Conservation (phyloP, 2,329 filamentous ascomycete genomes). For the Xylariaceae sp. region DNA sequence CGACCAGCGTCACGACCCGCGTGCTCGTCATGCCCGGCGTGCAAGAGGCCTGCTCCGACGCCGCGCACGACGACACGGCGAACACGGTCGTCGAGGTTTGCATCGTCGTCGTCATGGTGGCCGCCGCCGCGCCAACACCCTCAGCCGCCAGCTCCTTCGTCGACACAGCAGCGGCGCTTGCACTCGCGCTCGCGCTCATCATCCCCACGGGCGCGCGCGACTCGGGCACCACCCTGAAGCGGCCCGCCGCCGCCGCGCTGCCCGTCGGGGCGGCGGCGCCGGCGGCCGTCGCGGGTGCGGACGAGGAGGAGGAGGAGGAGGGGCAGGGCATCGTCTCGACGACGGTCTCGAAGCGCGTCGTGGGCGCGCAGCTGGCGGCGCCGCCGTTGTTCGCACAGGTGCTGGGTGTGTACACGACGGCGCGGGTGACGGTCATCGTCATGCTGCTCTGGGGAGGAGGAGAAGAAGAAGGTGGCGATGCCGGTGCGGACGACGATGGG, state of each 20-base stretch:
- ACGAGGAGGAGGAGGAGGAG: slow-evolving; percentile 17
- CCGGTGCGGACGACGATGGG: background rate
- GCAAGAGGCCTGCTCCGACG: slow-evolving; percentile 16
- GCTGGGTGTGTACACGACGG: slow-evolving; percentile 14
- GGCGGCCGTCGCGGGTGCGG: slow-evolving; percentile 6
- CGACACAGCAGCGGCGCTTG: background rate
- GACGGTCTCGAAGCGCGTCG: slow-evolving; percentile 4
- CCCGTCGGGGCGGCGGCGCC: background rate
- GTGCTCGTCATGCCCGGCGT: slow-evolving; percentile 13
- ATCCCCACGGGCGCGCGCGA: background rate
- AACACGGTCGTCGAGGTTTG: slow-evolving; percentile 12
- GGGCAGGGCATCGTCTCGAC: slow-evolving; percentile 13
- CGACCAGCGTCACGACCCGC: slow-evolving; percentile 10
- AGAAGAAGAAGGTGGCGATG: background rate
- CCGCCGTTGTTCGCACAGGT: slow-evolving; percentile 4
- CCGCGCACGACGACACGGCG: slow-evolving; percentile 11
- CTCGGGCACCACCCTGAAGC: background rate
- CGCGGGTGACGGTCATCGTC: slow-evolving; percentile 18
- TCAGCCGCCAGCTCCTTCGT: background rate
- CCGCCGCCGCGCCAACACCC: background rate
- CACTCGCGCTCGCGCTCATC: background rate
- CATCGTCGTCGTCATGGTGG: slow-evolving; percentile 5
- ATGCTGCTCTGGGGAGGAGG: slow-evolving; percentile 6
- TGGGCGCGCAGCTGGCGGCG: slow-evolving; percentile 6
- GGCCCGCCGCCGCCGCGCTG: background rate